Base-by-base conservation (phyloP, 2,329 filamentous ascomycete species). In the Cladosporium sp. region DNA sequence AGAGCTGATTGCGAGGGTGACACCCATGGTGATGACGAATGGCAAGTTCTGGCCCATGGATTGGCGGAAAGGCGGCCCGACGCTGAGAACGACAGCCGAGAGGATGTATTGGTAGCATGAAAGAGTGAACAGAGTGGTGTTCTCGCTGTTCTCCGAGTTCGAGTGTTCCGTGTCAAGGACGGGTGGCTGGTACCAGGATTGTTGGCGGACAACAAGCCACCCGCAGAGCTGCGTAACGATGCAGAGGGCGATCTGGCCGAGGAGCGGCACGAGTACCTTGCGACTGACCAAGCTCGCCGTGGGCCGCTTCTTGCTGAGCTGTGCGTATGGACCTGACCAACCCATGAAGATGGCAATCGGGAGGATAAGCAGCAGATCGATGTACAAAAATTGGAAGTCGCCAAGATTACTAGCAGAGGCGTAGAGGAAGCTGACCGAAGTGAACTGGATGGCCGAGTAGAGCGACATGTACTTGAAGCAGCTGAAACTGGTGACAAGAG, bases 401-500 rank as follows among this genome's bases (percentile, higher is more conserved):
- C 93, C 94, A 5, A 98, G 75, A 65, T 98, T 98, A 7, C 88
- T 95, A 9, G 87, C 94, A 7, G 84, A 90, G 6, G 90, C 88
- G 68, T 98, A 98, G 13, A 98, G 78, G 66, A 98, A 96, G 77
- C 87, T 95, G 63, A 98, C 94, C 1, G 88, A 89, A 7, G 89
- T 95, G 73, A 98, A 98, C 68, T 98, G 93, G 57, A 98, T 98
- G n/a, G 93, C 92, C 2, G 91, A 97, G 74, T 98, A 98, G 57
- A 98, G 72, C 61, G 88, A 94, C 94, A 98, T 98, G 71, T 95
- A 98, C 74, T 97, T 98, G 79, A 98, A 98, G 73, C 93, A 98
- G 72, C 88, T 94, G 73, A 98, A 98, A 69, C 90, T 95, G 11
- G 93, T 98, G n/a, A 97, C 91, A 29, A 98, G 78, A 29, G 94